Evolutionary conservation across 345 rosid species (phyloP).

Genomic region (Pistacia atlantica): DNA sequence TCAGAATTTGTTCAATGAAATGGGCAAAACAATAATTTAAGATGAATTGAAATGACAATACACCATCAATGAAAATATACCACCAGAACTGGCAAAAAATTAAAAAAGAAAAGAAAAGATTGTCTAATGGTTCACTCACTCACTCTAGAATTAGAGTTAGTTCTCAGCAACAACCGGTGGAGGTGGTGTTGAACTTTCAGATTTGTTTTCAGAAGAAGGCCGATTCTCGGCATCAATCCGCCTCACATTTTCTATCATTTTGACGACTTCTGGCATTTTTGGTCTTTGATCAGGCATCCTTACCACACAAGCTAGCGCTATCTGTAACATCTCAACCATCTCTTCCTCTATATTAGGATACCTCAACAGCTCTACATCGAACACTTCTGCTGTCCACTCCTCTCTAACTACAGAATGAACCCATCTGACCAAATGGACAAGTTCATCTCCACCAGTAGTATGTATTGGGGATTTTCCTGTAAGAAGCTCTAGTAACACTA

Average conservation of each 20-base stretch:
- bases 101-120: neutral
- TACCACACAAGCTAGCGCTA: constrained; percentile 87
- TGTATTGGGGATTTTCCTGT: constrained; percentile 94
- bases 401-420: constrained; percentile 97
- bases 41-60: neutral
- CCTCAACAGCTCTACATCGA: constrained; percentile 86
- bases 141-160: constrained; percentile 23
- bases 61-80: constrained; percentile 8
- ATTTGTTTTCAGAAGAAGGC: constrained; percentile 47
- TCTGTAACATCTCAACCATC: constrained; percentile 98
- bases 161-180: constrained; percentile 29
- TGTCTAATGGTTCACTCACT: constrained; percentile 2
- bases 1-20: constrained; percentile 17
- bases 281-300: constrained; percentile 90
- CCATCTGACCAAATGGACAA: constrained; percentile 93
- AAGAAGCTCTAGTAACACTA: constrained; percentile 85
- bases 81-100: constrained; percentile 6
- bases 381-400: constrained; percentile 99
- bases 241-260: constrained; percentile 71
- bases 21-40: constrained; percentile 8
- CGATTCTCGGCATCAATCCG: constrained; percentile 41
- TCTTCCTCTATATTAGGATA: constrained; percentile 95
- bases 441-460: constrained; percentile 80
- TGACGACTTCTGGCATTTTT: constrained; percentile 72
- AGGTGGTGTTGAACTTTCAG: constrained; percentile 57